Percentiles rank a stretch among this genome's conserved stretches.
These are phyloP conservation scores for Blastomyces gilchristii DNA, from an alignment of 2,329 filamentous ascomycete species.

Conservation along the genomic window DNA sequence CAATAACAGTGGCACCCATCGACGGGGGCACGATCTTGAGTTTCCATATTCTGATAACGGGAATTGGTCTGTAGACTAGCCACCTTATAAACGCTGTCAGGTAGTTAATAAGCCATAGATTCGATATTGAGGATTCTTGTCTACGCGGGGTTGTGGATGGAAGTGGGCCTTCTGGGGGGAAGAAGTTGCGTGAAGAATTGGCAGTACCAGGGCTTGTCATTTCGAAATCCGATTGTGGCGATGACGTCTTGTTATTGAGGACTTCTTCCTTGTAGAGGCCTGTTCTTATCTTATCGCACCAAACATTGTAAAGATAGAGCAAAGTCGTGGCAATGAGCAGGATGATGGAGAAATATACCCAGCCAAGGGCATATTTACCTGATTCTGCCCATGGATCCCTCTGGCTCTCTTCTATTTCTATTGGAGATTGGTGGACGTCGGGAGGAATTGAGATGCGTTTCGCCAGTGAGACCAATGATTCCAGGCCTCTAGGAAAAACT, in stretches of 20 bases:
- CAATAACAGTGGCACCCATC: conserved; percentile 58
- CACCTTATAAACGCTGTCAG: conserved; percentile 73
- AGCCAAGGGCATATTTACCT: conserved; percentile 76
- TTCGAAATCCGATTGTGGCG: conserved; percentile 51
- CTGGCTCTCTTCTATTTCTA: conserved; percentile 45
- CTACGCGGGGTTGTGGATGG: conserved; percentile 49
- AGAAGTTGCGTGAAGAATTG: conserved; percentile 62
- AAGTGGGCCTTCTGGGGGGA: conserved; percentile 53
- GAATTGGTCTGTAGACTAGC: conserved; percentile 80
- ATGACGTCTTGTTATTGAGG: conserved; percentile 42
- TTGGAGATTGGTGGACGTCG: conserved; percentile 46
- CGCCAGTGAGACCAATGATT: conserved; percentile 21
- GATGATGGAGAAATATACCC: conserved; percentile 76
- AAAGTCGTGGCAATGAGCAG: conserved; percentile 57
- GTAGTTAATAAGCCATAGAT: conserved; percentile 64
- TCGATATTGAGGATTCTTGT: conserved; percentile 61
- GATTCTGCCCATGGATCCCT: conserved; percentile 70
- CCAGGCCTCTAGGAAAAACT: neutral
- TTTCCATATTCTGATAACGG: conserved; percentile 58
- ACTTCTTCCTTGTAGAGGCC: conserved; percentile 79
- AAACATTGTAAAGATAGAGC: conserved; percentile 73
- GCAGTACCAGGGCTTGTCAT: conserved; percentile 49
- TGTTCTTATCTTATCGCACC: conserved; percentile 86
- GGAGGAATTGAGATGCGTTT: conserved; percentile 48
- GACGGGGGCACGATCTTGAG: conserved; percentile 71